Conservation (phyloP, 352 stramenopile genomes). For the Phytophthora foliorum region DNA sequence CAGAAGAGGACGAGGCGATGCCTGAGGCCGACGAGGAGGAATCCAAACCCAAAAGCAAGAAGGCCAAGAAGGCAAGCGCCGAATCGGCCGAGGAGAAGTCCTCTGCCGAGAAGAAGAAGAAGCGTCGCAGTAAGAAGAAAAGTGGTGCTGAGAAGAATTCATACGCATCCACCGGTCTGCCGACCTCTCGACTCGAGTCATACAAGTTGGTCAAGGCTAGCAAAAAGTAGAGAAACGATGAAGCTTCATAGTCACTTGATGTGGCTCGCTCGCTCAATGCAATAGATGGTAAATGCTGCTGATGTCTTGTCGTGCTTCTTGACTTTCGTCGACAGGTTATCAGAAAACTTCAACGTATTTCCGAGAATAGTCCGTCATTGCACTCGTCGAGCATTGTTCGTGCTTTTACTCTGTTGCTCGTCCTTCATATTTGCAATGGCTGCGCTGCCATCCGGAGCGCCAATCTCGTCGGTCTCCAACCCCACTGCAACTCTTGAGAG, state of each 20-base stretch:
- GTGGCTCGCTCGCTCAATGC: neutral
- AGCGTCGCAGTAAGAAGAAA: conserved; percentile 68
- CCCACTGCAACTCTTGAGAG: conserved; percentile 9
- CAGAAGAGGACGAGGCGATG: conserved; percentile 26
- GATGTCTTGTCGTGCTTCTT: neutral
- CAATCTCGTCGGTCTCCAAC: conserved; percentile 7
- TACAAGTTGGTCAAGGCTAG: conserved; percentile 80
- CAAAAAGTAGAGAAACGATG: conserved; percentile 57
- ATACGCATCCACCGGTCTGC: conserved; percentile 63
- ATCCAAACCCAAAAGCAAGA: conserved; percentile 54
- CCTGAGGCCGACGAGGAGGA: conserved; percentile 13
- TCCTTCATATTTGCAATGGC: conserved; percentile 20
- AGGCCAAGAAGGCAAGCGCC: conserved; percentile 25
- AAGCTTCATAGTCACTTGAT: neutral
- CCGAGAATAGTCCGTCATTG: conserved; percentile 8
- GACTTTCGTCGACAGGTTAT: neutral
- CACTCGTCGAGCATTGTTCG: no score
- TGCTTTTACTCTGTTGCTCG: neutral
- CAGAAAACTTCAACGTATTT: conserved; percentile 15
- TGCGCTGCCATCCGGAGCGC: conserved; percentile 21
- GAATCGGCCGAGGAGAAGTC: conserved; percentile 22
- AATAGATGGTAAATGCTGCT: conserved; percentile 6
- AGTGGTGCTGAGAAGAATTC: conserved; percentile 51
- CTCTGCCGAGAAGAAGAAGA: conserved; percentile 56
- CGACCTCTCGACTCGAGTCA: conserved; percentile 82